Base-by-base conservation (phyloP, 1,284 basidiomycete species). In the Hypsizygus ulmarius region DNA sequence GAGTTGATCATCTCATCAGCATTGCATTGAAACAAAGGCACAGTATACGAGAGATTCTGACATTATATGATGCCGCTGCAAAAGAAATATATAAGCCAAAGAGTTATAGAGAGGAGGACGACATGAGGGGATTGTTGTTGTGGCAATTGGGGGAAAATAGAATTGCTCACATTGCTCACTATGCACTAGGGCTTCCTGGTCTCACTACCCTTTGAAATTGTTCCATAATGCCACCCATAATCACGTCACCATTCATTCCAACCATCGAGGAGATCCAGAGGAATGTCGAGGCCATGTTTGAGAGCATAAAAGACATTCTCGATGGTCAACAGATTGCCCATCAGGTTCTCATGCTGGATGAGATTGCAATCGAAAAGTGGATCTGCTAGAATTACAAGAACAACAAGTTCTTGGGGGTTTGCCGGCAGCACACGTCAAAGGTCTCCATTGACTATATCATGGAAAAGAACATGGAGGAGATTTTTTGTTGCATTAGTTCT, bases 341-440 rank as follows among this genome's bases (percentile, higher is more conserved):
- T 29, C 42, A 46, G 4, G 57, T 60, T 25, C 32, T 61, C 16
- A 62, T 62, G 60, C 50, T 64, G 36, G 63, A 66, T 47, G 61
- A 66, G 45, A 30, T 65, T 2, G 56, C 55, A 11, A 49, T 54
- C 7, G 60, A 65, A 40, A 54, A 54, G 41, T 40, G 56, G 3
- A 40, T 59, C 4, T 47, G 54, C 0, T 62, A 56, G 58, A 59
- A 67, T 55, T 39, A 47, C 7, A 46, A 49, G 18, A 57, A 52
- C 0, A 62, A 60, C 39, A 32, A 50, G 16, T 54, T 65, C 33
- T 42, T 64, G n/a, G 65, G 65, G 4, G 39, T 59, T 1, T 66
- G 64, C 43, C 47, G 60, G 14, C 55, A 61, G 51, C 63, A 63
- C 38, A 48, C 34, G 6, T 15, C 53, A 18, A 50, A 51, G 11